These are phyloP conservation scores for Saccharomycopsis phalli DNA, from an alignment of 1,139 yeast species.

Conservation along the genomic window DNA sequence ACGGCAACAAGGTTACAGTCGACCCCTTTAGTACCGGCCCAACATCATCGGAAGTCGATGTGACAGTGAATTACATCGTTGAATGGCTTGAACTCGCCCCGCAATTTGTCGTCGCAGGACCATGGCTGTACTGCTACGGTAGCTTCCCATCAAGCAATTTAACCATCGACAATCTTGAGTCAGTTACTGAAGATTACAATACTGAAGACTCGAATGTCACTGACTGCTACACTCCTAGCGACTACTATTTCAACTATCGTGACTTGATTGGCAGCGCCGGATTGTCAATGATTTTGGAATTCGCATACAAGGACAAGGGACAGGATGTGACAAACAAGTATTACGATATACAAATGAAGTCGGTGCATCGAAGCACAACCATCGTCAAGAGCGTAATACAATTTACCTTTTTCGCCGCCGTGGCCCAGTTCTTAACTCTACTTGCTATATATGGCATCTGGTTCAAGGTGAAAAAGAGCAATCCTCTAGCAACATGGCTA, in stretches of 20 bases:
- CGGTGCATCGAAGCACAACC: conserved; percentile 24
- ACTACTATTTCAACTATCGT: conserved; percentile 38
- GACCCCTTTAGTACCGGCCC: conserved; percentile 32
- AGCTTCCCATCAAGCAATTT: conserved; percentile 25
- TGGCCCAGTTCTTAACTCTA: conserved; percentile 26
- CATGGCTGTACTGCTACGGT: conserved; percentile 42
- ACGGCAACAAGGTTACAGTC: conserved; percentile 23
- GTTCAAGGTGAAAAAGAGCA: neutral
- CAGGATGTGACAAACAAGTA: conserved; percentile 21
- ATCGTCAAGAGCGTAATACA: conserved; percentile 28
- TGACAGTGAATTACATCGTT: conserved; percentile 40
- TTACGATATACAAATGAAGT: conserved; percentile 23
- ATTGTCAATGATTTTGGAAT: conserved; percentile 38
- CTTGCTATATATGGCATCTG: conserved; percentile 1
- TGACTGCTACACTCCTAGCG: neutral
- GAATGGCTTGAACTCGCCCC: conserved; percentile 43
- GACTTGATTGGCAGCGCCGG: conserved; percentile 34
- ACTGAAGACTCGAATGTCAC: neutral
- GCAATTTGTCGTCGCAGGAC: conserved; percentile 36
- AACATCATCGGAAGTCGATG: conserved; percentile 43
- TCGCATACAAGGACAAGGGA: conserved; percentile 31
- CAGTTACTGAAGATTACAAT: neutral
- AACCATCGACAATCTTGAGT: conserved; percentile 21
- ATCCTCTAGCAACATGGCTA: conserved; percentile 21
- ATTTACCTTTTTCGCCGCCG: conserved; percentile 22